Percentiles rank a stretch among this genome's conserved stretches.
phyloP scores from a whole-genome alignment of 2,329 filamentous ascomycete species.

The Penicillium oxalicum region DNA sequence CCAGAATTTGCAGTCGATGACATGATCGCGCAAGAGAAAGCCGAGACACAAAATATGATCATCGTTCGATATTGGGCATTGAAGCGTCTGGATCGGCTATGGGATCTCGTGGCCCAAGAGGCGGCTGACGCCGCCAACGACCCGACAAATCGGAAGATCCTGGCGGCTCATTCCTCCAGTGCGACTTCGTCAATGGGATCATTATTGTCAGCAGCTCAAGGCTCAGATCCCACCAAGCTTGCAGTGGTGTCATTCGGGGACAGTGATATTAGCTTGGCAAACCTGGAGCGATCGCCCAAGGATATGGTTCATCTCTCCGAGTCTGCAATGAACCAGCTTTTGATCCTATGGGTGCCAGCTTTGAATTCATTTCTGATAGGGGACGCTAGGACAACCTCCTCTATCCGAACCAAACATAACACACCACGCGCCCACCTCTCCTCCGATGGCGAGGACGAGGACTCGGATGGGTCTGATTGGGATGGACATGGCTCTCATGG shows the following conservation, averaged over 20 bases:
- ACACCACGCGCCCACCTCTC: slow-evolving; percentile 16
- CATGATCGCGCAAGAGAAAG: slow-evolving; percentile 35
- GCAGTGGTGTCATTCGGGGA: slow-evolving; percentile 30
- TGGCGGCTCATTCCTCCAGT: slow-evolving; percentile 12
- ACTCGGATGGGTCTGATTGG: slow-evolving; percentile 13
- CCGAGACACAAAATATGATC: slow-evolving; percentile 40
- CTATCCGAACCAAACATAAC: not conserved
- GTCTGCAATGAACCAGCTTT: slow-evolving; percentile 28
- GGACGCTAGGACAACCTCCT: slow-evolving; percentile 3
- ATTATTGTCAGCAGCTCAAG: slow-evolving; percentile 11
- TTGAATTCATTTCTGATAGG: slow-evolving; percentile 20
- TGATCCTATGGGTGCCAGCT: slow-evolving; percentile 20
- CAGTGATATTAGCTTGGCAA: slow-evolving; percentile 27
- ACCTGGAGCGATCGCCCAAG: slow-evolving; percentile 31
- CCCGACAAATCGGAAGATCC: slow-evolving; percentile 15
- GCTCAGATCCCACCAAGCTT: slow-evolving; percentile 20
- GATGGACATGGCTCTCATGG: slow-evolving; percentile 24
- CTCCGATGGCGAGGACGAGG: slow-evolving; percentile 21
- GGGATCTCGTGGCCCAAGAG: slow-evolving; percentile 33
- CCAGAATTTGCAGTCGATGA: slow-evolving; percentile 21
- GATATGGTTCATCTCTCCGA: slow-evolving; percentile 37
- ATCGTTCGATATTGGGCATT: slow-evolving; percentile 40
- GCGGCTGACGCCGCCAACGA: slow-evolving; percentile 23
- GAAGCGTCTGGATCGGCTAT: slow-evolving; percentile 34
- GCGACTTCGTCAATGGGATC: slow-evolving; percentile 10